These are phyloP conservation scores for Yarrowia yakushimensis DNA, from an alignment of 805 yeast species.

Conservation along the genomic window DNA sequence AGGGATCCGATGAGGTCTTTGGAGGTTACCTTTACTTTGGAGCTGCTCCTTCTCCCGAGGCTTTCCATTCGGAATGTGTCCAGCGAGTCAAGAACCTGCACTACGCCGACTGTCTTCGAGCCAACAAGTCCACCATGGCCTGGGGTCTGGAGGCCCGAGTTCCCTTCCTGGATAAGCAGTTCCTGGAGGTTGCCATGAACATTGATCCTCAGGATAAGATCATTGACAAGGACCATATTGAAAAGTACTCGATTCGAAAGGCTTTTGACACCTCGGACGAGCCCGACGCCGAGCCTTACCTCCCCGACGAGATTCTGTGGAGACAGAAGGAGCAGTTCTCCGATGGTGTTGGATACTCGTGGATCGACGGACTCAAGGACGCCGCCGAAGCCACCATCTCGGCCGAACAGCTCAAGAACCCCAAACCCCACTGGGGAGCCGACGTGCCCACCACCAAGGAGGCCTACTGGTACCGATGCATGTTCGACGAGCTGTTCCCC, in stretches of 20 bases:
- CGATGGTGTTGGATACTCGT: constrained; percentile 98
- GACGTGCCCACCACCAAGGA: constrained; percentile 97
- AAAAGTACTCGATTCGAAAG: constrained; percentile 93
- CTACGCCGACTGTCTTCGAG: constrained; percentile 95
- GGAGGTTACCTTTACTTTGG: constrained; percentile 99
- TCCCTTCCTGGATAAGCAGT: constrained; percentile 94
- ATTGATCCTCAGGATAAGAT: constrained; percentile 90
- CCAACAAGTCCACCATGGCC: constrained; percentile 99
- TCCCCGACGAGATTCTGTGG: constrained; percentile 96
- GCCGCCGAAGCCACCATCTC: constrained; percentile 81
- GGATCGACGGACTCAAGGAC: constrained; percentile 98
- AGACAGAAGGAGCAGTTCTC: constrained; percentile 99
- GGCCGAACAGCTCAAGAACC: constrained; percentile 86
- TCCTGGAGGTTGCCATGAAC: constrained; percentile 90
- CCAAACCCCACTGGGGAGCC: constrained; percentile 93
- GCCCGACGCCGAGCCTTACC: constrained; percentile 72
- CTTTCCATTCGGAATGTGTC: constrained; percentile 94
- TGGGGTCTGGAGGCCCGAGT: constrained; percentile 99
- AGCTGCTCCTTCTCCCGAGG: constrained; percentile 87
- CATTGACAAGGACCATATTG: constrained; percentile 74
- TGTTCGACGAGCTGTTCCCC: constrained; percentile 91
- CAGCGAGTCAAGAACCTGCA: constrained; percentile 96
- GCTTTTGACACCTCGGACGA: constrained; percentile 94
- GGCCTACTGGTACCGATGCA: constrained; percentile 98
- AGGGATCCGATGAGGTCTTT: constrained; percentile 97